These are phyloP conservation scores for Yarrowia divulgata DNA, from an alignment of 805 yeast genomes.

Conservation along the genomic window DNA sequence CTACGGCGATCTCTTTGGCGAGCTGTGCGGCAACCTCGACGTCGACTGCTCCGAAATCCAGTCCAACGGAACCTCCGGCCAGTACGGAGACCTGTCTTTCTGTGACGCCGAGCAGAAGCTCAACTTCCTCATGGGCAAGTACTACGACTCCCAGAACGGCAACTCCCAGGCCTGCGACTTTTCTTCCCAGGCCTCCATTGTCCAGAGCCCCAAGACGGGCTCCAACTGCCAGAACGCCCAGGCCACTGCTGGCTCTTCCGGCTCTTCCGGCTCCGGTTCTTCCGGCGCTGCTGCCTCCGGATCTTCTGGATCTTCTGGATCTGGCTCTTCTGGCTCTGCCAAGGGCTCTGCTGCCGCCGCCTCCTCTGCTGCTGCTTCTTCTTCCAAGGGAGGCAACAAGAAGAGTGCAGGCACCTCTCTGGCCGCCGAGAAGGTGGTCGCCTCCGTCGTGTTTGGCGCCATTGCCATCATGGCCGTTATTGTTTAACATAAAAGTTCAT, in stretches of 20 bases:
- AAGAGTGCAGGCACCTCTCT: slow-evolving; percentile 31
- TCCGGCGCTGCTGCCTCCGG: slow-evolving; percentile 42
- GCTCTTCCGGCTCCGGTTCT: slow-evolving; percentile 54
- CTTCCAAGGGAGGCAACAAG: slow-evolving; percentile 31
- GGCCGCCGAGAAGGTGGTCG: slow-evolving; percentile 25
- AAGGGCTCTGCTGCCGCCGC: slow-evolving; percentile 4
- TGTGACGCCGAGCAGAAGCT: slow-evolving; percentile 76
- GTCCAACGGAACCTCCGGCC: slow-evolving; percentile 68
- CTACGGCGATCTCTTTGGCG: slow-evolving; percentile 66
- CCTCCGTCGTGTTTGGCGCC: slow-evolving; percentile 17
- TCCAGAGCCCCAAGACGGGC: slow-evolving; percentile 54
- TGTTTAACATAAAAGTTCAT: slow-evolving; percentile 31
- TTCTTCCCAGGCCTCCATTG: slow-evolving; percentile 69
- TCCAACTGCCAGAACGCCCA: slow-evolving; percentile 55
- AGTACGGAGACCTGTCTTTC: slow-evolving; percentile 75
- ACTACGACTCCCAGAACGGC: slow-evolving; percentile 60
- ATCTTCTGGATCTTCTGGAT: slow-evolving; percentile 45
- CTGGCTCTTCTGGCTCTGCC: slow-evolving; percentile 43
- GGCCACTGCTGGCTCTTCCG: slow-evolving; percentile 48
- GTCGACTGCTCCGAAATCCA: slow-evolving; percentile 68
- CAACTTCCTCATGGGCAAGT: slow-evolving; percentile 68
- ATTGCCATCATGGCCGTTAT: slow-evolving; percentile 35
- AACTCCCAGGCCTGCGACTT: slow-evolving; percentile 69
- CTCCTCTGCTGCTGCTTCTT: slow-evolving; percentile 17
- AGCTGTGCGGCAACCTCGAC: slow-evolving; percentile 59